A percentile compares a stretch with the other conserved stretches of the same genome.
Evolutionary conservation across 495 filamentous ascomycete species (phyloP).

Genomic region (Neurospora sp.): DNA sequence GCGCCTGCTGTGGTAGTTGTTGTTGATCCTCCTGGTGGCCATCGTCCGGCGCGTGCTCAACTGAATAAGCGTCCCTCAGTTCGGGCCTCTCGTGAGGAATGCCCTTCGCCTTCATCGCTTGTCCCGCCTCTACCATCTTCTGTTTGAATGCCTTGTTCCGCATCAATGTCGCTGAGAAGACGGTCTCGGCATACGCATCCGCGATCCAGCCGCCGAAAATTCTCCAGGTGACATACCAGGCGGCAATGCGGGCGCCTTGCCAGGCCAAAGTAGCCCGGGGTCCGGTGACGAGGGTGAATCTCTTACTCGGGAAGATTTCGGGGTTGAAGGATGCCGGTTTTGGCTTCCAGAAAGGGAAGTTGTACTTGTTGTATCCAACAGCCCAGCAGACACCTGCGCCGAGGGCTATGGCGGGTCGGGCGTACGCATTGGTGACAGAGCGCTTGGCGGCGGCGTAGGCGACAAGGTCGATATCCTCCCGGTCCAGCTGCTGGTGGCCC

Average conservation of each 20-base stretch:
- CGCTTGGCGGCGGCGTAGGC: slow-evolving; percentile 4
- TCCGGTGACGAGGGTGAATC: slow-evolving; percentile 1
- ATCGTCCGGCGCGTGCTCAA: not conserved
- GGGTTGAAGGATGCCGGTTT: slow-evolving; percentile 8
- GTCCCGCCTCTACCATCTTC: not conserved
- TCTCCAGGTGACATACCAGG: slow-evolving; percentile 2
- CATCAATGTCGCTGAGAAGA: not conserved
- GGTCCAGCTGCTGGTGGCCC: not conserved
- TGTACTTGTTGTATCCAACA: slow-evolving; percentile 10
- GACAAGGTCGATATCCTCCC: slow-evolving; percentile 4
- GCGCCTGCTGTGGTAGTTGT: not conserved
- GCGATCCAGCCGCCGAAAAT: not conserved
- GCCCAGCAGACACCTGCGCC: not conserved
- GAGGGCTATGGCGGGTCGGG: slow-evolving; percentile 2
- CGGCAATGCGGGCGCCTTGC: slow-evolving; percentile 8
- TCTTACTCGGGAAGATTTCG: slow-evolving; percentile 4
- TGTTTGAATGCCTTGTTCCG: slow-evolving; percentile 10
- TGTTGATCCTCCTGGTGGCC: slow-evolving; percentile 5
- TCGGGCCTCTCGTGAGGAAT: not conserved
- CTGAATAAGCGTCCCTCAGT: not conserved
- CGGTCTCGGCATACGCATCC: not conserved
- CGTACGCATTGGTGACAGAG: slow-evolving; percentile 1
- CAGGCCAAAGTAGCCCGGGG: slow-evolving; percentile 2
- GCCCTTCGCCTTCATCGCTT: not conserved
- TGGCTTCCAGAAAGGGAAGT: slow-evolving; percentile 18